Base-by-base conservation (phyloP, 75 land plant genomes). In the Picea glauca region DNA sequence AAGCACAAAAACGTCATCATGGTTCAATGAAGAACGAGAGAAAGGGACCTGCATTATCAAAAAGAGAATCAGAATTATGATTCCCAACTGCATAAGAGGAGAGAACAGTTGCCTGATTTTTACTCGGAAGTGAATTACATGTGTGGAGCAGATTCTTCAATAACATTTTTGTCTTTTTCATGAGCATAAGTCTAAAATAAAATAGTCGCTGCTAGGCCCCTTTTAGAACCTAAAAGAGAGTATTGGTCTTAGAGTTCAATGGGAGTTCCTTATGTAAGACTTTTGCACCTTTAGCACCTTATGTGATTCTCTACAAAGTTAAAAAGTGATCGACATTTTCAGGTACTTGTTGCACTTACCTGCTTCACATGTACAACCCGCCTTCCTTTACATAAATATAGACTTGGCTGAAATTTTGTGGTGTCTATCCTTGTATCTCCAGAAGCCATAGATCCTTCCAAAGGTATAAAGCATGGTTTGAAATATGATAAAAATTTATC, bases 1-100 rank as follows among this genome's bases (percentile, higher is more conserved):
- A 64, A 96, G 81, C 4, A 96, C 83, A 76, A 96, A 96, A 32
- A 94, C 89, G 85, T 94, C 98, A 80, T 94, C 85, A 83, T 96
- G 99, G 72, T 91, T 96, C 59, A 96, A 80, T 2, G 99, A 94
- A 31, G 98, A 86, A 54, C 99, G 86, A 46, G 91, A 61, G 84
- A 94, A 96, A 20, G 93, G 93, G 46, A 96, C 99, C 99, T 96
- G 84, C 15, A 74, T 15, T 54, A 20, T 23, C 21, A 35, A 60
- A 26, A 72, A 72, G 6, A 62, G 35, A 57, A 58, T 31, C 59
- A 54, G 56, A 57, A 57, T 56, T 56, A 30, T 54, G 58, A 56
- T 75, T 75, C 18, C 73, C n/a, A 70, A 23, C 50, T 43, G 74
- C 74, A 70, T n/a, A 70, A 43, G 13, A 43, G 6, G 35, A 66